Percentiles rank a stretch among this genome's conserved stretches.
Evolutionary conservation across 2,329 filamentous ascomycete species (phyloP).

Genomic region (Lasiodiplodia sp.): DNA sequence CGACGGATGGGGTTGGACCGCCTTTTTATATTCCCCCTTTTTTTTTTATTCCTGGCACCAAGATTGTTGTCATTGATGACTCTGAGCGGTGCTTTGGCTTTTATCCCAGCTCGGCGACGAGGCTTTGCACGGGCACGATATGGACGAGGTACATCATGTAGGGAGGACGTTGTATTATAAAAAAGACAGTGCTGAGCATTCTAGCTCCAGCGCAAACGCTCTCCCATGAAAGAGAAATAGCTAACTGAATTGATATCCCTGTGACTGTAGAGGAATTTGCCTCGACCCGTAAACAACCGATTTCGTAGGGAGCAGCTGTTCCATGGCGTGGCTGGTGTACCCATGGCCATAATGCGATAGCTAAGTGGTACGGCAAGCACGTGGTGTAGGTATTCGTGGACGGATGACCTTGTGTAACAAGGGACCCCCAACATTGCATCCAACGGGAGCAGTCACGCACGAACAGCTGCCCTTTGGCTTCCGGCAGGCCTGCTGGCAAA

Average conservation of each 20-base stretch:
- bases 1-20: conserved; percentile 25
- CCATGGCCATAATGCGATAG: not conserved
- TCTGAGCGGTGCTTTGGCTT: conserved; percentile 7
- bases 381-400: conserved; percentile 1
- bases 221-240: conserved; percentile 1
- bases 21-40: conserved; percentile 15
- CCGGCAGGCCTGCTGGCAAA: not conserved
- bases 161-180: conserved; percentile 28
- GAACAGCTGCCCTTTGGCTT: too few species aligned
- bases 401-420: conserved; percentile 11
- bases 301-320: not conserved
- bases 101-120: conserved; percentile 1
- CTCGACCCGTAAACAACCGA: not conserved
- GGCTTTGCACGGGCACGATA: not conserved
- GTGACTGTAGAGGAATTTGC: not conserved
- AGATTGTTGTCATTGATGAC: conserved; percentile 23
- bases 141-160: conserved; percentile 2
- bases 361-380: not conserved
- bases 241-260: not conserved
- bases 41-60: conserved; percentile 13
- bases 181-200: conserved; percentile 13
- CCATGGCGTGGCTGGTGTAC: not conserved
- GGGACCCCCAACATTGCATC: not conserved
- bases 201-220: conserved; percentile 5
- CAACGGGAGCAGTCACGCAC: too few species aligned